Conservation (phyloP, 192 early-diverging fungal genomes). For the Coemansia sp. region DNA sequence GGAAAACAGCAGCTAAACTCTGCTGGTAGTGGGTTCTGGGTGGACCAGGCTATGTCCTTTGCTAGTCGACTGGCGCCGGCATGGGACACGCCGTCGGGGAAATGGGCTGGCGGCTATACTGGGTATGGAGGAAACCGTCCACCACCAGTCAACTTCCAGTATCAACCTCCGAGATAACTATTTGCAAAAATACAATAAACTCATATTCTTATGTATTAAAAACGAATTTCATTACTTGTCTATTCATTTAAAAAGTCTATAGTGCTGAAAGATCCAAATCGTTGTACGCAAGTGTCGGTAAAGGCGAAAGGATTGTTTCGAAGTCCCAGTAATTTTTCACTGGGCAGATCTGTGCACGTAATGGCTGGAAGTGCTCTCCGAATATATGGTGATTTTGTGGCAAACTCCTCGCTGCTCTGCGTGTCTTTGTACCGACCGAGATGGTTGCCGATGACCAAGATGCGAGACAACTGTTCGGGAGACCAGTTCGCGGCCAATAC, state of each 20-base stretch:
- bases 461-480: not conserved
- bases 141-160: conserved; percentile 27
- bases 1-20: conserved; percentile 16
- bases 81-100: conserved; percentile 12
- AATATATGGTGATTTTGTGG: conserved; percentile 22
- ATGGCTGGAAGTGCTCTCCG: conserved; percentile 9
- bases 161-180: conserved; percentile 20
- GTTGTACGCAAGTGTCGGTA: conserved; percentile 43
- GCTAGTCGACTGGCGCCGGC: conserved; percentile 21
- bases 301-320: conserved; percentile 45
- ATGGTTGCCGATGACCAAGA: conserved; percentile 41
- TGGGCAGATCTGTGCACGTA: conserved; percentile 17
- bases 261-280: not conserved
- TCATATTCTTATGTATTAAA: no score
- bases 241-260: not conserved
- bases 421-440: conserved; percentile 36
- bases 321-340: conserved; percentile 29
- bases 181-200: not conserved
- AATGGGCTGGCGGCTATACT: conserved; percentile 1
- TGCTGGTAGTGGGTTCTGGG: conserved; percentile 23
- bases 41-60: conserved; percentile 28
- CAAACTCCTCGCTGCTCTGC: conserved; percentile 18
- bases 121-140: not conserved
- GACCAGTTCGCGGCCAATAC: conserved; percentile 39
- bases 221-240: not conserved